Conservation (phyloP, 2,329 filamentous ascomycete species). For the Atkinsonella hypoxylon region DNA sequence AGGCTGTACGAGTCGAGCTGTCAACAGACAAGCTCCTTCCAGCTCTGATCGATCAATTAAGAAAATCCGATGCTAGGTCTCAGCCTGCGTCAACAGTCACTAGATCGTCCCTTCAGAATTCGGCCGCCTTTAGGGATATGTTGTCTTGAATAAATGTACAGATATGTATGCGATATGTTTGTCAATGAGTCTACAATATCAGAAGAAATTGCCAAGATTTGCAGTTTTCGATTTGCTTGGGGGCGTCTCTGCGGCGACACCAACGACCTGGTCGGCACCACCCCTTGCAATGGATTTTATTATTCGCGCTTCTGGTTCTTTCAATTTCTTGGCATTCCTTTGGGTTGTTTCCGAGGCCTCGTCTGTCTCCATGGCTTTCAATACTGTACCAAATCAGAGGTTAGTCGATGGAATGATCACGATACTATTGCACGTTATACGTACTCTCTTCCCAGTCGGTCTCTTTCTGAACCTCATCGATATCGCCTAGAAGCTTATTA, state of each 20-base stretch:
- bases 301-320: conserved; percentile 14
- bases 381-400: conserved; percentile 31
- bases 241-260: conserved; percentile 8
- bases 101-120: not conserved
- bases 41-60: conserved; percentile 39
- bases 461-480: conserved; percentile 63
- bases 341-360: conserved; percentile 39
- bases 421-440: conserved; percentile 11
- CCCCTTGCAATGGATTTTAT: conserved; percentile 6
- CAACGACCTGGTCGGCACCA: conserved; percentile 6
- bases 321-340: conserved; percentile 26
- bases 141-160: conserved; percentile 32
- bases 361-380: conserved; percentile 55
- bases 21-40: conserved; percentile 47
- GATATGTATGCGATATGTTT: conserved; percentile 10
- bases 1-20: conserved; percentile 44
- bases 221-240: conserved; percentile 15
- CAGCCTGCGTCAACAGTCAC: not conserved
- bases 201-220: conserved; percentile 39
- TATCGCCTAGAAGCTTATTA: conserved; percentile 60
- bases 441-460: conserved; percentile 78
- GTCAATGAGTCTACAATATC: conserved; percentile 14
- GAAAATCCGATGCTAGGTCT: conserved; percentile 11
- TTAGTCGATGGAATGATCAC: not conserved
- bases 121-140: conserved; percentile 44